phyloP scores from a whole-genome alignment of 768 basidiomycete genomes.

The Cubamyces lactineus region DNA sequence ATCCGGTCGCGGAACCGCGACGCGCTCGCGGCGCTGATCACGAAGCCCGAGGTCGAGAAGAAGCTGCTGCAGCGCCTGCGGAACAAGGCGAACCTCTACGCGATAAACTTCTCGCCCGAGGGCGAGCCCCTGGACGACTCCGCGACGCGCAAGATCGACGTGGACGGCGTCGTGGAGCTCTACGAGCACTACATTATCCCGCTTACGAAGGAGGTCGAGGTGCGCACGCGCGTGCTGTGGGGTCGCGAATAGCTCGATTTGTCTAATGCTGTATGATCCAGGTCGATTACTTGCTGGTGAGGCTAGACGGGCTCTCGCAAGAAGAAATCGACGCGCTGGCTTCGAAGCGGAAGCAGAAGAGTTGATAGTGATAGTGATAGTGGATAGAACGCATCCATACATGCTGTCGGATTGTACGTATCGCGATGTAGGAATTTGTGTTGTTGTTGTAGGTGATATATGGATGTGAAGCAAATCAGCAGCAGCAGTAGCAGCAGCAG shows the following conservation, averaged over 20 bases:
- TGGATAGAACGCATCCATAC: constrained; percentile 1
- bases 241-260: not conserved
- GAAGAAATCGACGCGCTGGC: constrained; percentile 75
- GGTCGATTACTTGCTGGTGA: constrained; percentile 94
- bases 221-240: constrained; percentile 37
- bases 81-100: constrained; percentile 79
- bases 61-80: constrained; percentile 80
- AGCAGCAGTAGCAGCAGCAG: not conserved
- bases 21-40: constrained; percentile 85
- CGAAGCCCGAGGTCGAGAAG: constrained; percentile 95
- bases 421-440: not conserved
- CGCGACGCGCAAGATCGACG: constrained; percentile 75
- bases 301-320: constrained; percentile 83
- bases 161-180: constrained; percentile 89
- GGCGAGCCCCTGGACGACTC: constrained; percentile 52
- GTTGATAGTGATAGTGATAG: not conserved
- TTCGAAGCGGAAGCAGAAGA: constrained; percentile 18
- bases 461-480: not conserved
- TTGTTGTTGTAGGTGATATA: not conserved
- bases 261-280: constrained; percentile 37
- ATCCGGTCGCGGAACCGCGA: constrained; percentile 78
- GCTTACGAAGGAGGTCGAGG: constrained; percentile 98
- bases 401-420: not conserved
- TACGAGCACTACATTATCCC: constrained; percentile 98
- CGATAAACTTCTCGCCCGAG: constrained; percentile 80